Evolutionary conservation across 345 rosid genomes (phyloP), one percentile per base, ranked within the genome.

Genomic region (Boechera divaricarpa): DNA sequence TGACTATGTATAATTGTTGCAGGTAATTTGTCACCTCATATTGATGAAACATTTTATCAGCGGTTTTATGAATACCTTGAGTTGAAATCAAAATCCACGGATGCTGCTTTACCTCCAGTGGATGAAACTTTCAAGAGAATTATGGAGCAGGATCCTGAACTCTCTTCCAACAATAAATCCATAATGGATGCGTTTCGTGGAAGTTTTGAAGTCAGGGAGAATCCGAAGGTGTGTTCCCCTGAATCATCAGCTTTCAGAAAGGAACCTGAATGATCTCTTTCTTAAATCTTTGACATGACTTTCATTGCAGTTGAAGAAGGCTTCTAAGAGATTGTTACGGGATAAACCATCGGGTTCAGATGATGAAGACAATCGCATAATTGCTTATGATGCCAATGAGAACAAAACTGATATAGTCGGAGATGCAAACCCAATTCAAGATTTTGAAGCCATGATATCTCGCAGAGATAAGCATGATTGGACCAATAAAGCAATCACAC

Each of bases 391-490:
- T n/a, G 48, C 73, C 51, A 63, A 6, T 58, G 85, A 81, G 42
- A 80, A 72, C 44, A 79, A 63, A 67, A 73, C 82, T 36, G 90
- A 82, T 62, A 67, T 74, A 60, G 76, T 94, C 39, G 90, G 98
- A 32, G 84, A 89, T 76, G 80, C 69, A 77, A 89, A 76, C 51
- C 94, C 97, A 4, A 62, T 90, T 62, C 84, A 85, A 77, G 98
- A 95, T 83, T 92, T 95, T 73, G 94, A 90, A 85, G 88, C 81
- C 18, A 88, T 95, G 88, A 82, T 95, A 74, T 86, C 92, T 2
- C 88, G 88, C 9, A 90, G 97, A 83, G 99, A 95, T 77, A 78
- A 61, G 65, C 86, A 88, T 7, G 85, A 88, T 21, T 92, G 90
- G 88, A 69, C 85, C 42, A 66, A 33, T 10, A 89, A 82, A 84